These are phyloP conservation scores for Neonectria magnoliae DNA, from an alignment of 2,329 filamentous ascomycete species.

Conservation along the genomic window DNA sequence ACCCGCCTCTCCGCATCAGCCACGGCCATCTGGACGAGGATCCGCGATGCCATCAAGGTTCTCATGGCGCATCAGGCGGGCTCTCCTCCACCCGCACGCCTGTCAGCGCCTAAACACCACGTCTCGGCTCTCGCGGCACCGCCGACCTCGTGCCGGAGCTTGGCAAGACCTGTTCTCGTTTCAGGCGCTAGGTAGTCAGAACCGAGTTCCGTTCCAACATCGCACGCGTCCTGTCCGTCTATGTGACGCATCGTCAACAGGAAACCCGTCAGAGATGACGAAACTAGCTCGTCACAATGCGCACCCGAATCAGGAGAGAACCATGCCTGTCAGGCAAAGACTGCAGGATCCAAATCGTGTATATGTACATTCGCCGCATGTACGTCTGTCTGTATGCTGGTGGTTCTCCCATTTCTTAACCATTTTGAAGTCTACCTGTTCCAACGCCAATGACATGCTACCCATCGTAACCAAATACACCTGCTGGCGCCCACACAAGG, in stretches of 20 bases:
- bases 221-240: background rate
- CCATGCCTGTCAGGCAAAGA: background rate
- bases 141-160: constrained; percentile 3
- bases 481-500: constrained; percentile 4
- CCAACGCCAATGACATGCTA: constrained; percentile 1
- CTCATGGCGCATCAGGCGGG: constrained; percentile 28
- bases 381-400: background rate
- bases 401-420: background rate
- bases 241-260: constrained; percentile 11
- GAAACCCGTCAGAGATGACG: background rate
- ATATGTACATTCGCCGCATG: background rate
- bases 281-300: background rate
- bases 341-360: background rate
- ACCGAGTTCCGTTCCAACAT: background rate
- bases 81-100: background rate
- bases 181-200: constrained; percentile 6
- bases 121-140: constrained; percentile 39
- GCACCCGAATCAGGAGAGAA: background rate
- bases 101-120: constrained; percentile 19
- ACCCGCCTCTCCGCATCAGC: constrained; percentile 23
- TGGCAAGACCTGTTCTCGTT: constrained; percentile 1
- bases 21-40: constrained; percentile 28
- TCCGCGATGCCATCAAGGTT: constrained; percentile 42
- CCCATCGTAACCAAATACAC: constrained; percentile 6
- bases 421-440: constrained; percentile 3